A percentile compares a stretch with the other conserved stretches of the same genome.
Conservation (phyloP, 2,329 filamentous ascomycete genomes). For the Capronia americana region DNA sequence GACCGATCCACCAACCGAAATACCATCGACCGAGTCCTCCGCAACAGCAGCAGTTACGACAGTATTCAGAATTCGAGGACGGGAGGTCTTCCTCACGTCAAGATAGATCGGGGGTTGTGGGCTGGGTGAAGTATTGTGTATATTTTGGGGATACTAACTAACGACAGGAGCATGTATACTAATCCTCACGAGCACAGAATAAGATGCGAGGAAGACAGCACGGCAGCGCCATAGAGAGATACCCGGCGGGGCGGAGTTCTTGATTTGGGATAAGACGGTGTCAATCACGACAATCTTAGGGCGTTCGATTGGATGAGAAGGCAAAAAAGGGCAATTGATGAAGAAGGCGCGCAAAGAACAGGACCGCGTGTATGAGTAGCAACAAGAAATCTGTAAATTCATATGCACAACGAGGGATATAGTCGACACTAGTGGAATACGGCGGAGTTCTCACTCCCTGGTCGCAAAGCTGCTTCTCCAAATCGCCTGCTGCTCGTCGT, state of each 20-base stretch:
- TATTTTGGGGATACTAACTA: conserved; percentile 11
- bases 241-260: conserved; percentile 2
- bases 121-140: conserved; percentile 18
- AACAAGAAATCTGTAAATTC: neutral
- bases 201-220: neutral
- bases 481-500: neutral
- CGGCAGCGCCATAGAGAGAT: conserved; percentile 6
- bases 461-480: neutral
- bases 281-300: neutral
- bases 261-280: neutral
- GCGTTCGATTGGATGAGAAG: neutral
- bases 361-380: neutral
- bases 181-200: conserved; percentile 4
- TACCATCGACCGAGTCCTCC: neutral
- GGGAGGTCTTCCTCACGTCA: conserved; percentile 27
- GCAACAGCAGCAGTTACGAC: conserved; percentile 25
- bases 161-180: conserved; percentile 16
- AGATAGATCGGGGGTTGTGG: conserved; percentile 5
- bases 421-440: neutral
- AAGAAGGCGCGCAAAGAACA: neutral
- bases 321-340: neutral
- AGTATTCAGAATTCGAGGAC: conserved; percentile 31
- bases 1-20: neutral
- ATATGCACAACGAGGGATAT: neutral
- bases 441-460: neutral